Percentiles rank a stretch among this genome's conserved stretches.
phyloP scores from a whole-genome alignment of 495 filamentous ascomycete genomes.

The Gamarada debralockiae region DNA sequence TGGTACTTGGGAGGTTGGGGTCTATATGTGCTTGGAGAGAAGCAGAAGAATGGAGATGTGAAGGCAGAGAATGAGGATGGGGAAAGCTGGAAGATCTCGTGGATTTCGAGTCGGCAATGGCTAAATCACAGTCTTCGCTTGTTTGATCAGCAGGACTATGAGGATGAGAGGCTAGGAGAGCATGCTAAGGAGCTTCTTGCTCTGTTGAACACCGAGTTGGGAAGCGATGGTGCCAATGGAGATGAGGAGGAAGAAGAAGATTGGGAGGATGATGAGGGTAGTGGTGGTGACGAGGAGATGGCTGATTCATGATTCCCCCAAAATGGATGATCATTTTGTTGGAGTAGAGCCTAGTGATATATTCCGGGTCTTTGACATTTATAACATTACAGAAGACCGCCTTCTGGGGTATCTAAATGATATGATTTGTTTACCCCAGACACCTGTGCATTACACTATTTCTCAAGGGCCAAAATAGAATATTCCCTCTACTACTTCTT shows the following conservation, averaged over 20 bases:
- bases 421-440: no score
- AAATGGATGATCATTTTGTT: background rate
- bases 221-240: conserved; percentile 42
- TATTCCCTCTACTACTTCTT: background rate
- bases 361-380: no score
- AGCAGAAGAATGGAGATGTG: conserved; percentile 39
- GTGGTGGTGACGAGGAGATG: conserved; percentile 47
- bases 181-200: conserved; percentile 60
- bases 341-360: no score
- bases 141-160: conserved; percentile 60
- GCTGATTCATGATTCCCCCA: conserved; percentile 25
- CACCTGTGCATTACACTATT: no score
- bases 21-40: conserved; percentile 72
- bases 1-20: conserved; percentile 98
- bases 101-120: conserved; percentile 58
- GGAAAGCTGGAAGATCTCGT: conserved; percentile 34
- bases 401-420: no score
- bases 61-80: conserved; percentile 29
- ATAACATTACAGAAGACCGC: no score
- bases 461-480: no score
- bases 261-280: conserved; percentile 36
- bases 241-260: conserved; percentile 40
- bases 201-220: conserved; percentile 50
- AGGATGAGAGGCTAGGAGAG: conserved; percentile 64
- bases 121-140: conserved; percentile 56